Percentiles rank a stretch among this genome's conserved stretches.
Conservation (phyloP, 2,329 filamentous ascomycete genomes). For the Periconia sp. region DNA sequence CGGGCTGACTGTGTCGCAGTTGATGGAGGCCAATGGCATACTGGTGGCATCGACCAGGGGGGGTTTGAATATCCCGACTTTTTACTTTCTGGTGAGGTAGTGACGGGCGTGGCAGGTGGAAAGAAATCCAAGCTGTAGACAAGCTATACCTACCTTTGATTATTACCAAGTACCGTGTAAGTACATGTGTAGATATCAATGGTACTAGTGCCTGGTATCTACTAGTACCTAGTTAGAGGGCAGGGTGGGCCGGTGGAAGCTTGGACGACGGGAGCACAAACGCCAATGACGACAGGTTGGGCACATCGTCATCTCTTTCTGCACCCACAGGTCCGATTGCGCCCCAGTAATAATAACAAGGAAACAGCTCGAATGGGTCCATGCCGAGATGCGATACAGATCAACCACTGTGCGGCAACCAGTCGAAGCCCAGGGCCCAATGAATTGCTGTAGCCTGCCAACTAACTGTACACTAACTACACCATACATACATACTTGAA, state of each 20-base stretch:
- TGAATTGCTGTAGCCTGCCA: too few relatives aligned
- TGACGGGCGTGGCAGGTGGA: slow-evolving; percentile 60
- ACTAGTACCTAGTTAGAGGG: too few relatives aligned
- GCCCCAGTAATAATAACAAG: too few relatives aligned
- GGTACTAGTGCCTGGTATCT: too few relatives aligned
- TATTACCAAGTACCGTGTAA: too few relatives aligned
- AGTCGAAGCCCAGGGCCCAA: too few relatives aligned
- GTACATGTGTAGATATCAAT: too few relatives aligned
- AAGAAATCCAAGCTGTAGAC: slow-evolving; percentile 58
- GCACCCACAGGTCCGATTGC: not conserved
- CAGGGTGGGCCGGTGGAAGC: not conserved
- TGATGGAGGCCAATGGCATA: slow-evolving; percentile 57
- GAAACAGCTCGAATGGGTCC: not conserved
- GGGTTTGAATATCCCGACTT: slow-evolving; percentile 60
- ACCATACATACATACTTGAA: too few relatives aligned
- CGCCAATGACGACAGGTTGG: slow-evolving; percentile 3
- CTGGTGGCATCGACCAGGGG: slow-evolving; percentile 38
- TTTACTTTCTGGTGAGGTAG: slow-evolving; percentile 54
- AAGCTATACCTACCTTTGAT: too few relatives aligned
- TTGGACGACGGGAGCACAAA: not conserved
- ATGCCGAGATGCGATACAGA: slow-evolving; percentile 10
- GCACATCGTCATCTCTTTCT: slow-evolving; percentile 13
- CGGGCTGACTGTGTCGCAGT: slow-evolving; percentile 40
- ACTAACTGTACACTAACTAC: too few relatives aligned
- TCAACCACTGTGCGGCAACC: not conserved